Base-by-base conservation (phyloP, 768 basidiomycete genomes). In the Tubosaeta sp. region DNA sequence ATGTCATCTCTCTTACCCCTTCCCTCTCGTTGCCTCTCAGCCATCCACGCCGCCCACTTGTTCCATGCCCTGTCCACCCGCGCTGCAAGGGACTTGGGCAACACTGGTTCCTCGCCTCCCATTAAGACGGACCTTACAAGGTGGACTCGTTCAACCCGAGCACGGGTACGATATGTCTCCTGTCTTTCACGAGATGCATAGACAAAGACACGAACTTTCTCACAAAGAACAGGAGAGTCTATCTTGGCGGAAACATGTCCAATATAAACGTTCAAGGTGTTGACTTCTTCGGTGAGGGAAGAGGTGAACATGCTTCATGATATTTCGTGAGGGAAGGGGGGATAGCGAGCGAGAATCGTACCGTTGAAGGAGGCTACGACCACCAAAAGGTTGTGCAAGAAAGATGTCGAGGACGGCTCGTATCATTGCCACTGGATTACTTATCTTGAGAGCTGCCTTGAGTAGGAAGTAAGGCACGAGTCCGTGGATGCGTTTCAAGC, bases 391-490 rank as follows among this genome's bases (percentile, higher is more conserved):
- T 64, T 94, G 86, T 0, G 96, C 96, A 16, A 98, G 80, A 76
- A 99, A 98, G 36, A 99, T 78, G 62, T 98, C 95, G 53, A 99
- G 77, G 4, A 96, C 77, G 47, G 75, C 85, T 67, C 96, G 82
- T 61, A 98, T 94, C 96, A 98, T 98, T 25, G 82, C 80, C 53
- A 99, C 86, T 2, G 96, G 96, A 69, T 97, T 99, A 50, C 90
- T 94, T 58, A 99, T 90, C 66, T 81, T 87, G 53, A 99, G 71
- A 12, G 92, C 87, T 8, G 91, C 80, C 67, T 93, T 97, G 55
- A 99, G 81, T 75, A 98, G 84, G 62, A 98, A 91, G 67, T 99
- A 99, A 6, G 96, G 96, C 91, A 98, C 96, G 46, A 95, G 71
- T 1, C 94, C 93, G 64, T 99, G 96, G 38, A 96, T 81, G 43